Conservation (phyloP, 1,284 basidiomycete genomes). For the Peniophora sp. region DNA sequence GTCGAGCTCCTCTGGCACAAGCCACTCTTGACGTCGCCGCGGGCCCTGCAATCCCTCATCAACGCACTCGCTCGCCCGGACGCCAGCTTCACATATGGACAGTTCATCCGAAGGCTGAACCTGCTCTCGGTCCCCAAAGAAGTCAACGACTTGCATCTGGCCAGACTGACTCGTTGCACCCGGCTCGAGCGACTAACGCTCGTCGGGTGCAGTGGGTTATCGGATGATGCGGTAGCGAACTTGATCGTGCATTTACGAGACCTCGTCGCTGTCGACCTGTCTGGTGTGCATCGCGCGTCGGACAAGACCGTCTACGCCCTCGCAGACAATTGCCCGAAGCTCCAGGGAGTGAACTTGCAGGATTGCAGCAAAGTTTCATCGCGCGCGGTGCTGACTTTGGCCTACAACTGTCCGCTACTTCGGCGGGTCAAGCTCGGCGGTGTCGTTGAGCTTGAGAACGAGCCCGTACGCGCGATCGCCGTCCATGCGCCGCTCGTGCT, state of each 20-base stretch:
- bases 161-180: slow-evolving; percentile 68
- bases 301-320: slow-evolving; percentile 68
- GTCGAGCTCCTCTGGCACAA: slow-evolving; percentile 96
- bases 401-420: slow-evolving; percentile 66
- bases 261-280: slow-evolving; percentile 87
- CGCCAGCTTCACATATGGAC: slow-evolving; percentile 82
- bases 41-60: slow-evolving; percentile 76
- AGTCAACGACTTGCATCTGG: slow-evolving; percentile 76
- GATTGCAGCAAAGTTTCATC: slow-evolving; percentile 83
- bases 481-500: slow-evolving; percentile 80
- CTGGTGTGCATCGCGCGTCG: slow-evolving; percentile 61
- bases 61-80: slow-evolving; percentile 49
- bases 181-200: slow-evolving; percentile 90
- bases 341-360: slow-evolving; percentile 91
- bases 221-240: slow-evolving; percentile 57
- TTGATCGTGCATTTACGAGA: slow-evolving; percentile 69
- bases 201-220: slow-evolving; percentile 73
- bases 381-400: slow-evolving; percentile 70
- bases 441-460: slow-evolving; percentile 72
- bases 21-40: slow-evolving; percentile 67
- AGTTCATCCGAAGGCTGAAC: slow-evolving; percentile 88
- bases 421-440: slow-evolving; percentile 85
- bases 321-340: slow-evolving; percentile 60
- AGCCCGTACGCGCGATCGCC: slow-evolving; percentile 76
- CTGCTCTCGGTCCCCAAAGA: slow-evolving; percentile 70